Evolutionary conservation across 2,329 filamentous ascomycete genomes (phyloP), one percentile per base, ranked within the genome.

Genomic region (Fusarium cicatricum): DNA sequence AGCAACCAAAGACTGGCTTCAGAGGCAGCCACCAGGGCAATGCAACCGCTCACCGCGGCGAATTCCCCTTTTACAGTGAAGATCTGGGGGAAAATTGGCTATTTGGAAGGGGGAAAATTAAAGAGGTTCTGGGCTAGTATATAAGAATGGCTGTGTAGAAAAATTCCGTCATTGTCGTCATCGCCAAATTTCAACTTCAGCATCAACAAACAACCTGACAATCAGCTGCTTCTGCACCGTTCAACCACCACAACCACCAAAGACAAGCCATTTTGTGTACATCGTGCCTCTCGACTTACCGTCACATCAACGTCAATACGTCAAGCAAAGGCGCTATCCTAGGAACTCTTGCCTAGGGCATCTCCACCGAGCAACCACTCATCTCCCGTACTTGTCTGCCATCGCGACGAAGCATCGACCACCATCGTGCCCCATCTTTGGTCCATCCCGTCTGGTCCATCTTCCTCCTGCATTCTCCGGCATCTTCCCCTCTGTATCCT

Each of bases 161-260:
- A n/a, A 52, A 34, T 41, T 39, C 36, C 19, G 48, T 52, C 32
- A 49, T 51, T 32, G 39, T 29, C 38, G 43, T 45, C 51, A 52
- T 50, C 32, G 33, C 31, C 19, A 37, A 12, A 9, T 33, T 46
- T 34, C 32, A 36, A 33, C 19, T 32, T 29, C 34, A 52, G 21
- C 52, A 52, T 36, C 45, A 58, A 58, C 45, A 58, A 50, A 62
- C 48, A 58, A 50, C 61, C 38, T 62, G 60, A 64, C 45, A 51
- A 48, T 64, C 60, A 64, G 57, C 49, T 58, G 56, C 56, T 64
- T 40, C 36, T 26, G 15, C 34, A 46, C 34, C 54, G 43, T 14
- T 55, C 36, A 21, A 19, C 38, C 33, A 39, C 37, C 26, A 26
- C 37, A 39, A 60, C 45, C 32, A 40, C 29, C 12, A 39, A 32